These are phyloP conservation scores for Alnus glutinosa DNA, from an alignment of 306 rosid genomes.

Conservation along the genomic window DNA sequence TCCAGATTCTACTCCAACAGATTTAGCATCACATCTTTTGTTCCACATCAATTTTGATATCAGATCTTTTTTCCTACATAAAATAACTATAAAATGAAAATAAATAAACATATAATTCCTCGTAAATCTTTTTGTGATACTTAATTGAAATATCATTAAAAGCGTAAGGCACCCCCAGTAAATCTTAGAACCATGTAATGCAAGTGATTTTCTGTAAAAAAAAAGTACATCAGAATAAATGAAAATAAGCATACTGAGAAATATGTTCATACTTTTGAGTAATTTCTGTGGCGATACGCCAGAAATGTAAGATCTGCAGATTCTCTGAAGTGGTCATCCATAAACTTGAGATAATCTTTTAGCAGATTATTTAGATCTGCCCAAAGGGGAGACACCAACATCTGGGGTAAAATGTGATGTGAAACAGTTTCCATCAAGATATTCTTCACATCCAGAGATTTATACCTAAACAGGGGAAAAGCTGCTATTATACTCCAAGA, in stretches of 20 bases:
- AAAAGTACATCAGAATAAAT: constrained; percentile 23
- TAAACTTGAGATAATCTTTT: constrained; percentile 88
- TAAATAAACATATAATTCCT: constrained; percentile 12
- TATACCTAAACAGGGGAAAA: constrained; percentile 63
- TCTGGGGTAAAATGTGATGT: constrained; percentile 93
- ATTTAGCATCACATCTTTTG: no score
- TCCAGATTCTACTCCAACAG: no score
- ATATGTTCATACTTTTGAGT: constrained; percentile 70
- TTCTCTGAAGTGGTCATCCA: constrained; percentile 97
- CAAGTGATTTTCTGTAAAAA: constrained; percentile 16
- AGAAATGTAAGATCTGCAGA: constrained; percentile 95
- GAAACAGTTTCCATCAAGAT: constrained; percentile 83
- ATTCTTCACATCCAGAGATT: constrained; percentile 86
- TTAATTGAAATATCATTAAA: no score
- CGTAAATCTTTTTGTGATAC: no score
- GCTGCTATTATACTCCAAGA: constrained; percentile 18
- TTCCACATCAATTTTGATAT: no score
- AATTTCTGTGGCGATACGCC: constrained; percentile 93
- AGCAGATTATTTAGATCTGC: constrained; percentile 58
- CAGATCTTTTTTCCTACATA: no score
- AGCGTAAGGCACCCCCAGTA: not conserved
- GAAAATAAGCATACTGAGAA: not conserved
- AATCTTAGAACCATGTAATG: constrained; percentile 20
- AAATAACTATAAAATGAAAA: constrained; percentile 6
- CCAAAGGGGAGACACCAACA: constrained; percentile 91